Evolutionary conservation across 345 rosid species (phyloP).

Genomic region (Corchorus capsularis): DNA sequence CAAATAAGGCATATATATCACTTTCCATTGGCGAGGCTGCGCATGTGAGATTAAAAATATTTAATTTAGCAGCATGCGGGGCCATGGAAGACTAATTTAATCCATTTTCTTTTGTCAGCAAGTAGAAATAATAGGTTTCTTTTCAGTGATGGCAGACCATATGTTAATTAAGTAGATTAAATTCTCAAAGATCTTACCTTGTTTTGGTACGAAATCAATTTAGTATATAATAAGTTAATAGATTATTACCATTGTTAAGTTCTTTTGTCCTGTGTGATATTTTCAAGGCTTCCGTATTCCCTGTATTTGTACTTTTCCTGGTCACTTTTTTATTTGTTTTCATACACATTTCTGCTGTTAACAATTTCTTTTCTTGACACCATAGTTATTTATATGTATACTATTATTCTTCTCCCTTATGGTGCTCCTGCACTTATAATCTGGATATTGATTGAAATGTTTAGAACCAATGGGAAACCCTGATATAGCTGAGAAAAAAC

Average conservation of each 20-base stretch:
- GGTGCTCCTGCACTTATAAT: neutral
- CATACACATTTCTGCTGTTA: neutral
- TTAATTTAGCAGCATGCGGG: constrained; percentile 10
- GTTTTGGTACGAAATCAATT: constrained; percentile 24
- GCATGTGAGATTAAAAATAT: constrained; percentile 32
- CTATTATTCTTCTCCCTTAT: neutral
- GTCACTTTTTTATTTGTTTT: constrained; percentile 13
- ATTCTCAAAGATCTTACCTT: constrained; percentile 17
- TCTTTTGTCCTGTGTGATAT: constrained; percentile 32
- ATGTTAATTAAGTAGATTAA: constrained; percentile 16
- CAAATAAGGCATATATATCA: constrained; percentile 28
- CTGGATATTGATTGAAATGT: neutral
- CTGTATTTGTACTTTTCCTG: constrained; percentile 20
- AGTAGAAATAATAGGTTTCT: constrained; percentile 28
- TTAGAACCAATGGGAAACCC: constrained; percentile 8
- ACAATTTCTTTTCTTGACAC: neutral
- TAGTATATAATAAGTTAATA: constrained; percentile 1
- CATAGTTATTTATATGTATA: neutral
- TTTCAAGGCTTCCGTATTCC: neutral
- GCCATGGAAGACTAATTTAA: constrained; percentile 23
- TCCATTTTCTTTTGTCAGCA: constrained; percentile 23
- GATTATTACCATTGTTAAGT: constrained; percentile 7
- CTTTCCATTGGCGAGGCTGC: constrained; percentile 32
- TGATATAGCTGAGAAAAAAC: neutral
- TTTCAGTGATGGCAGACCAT: constrained; percentile 45